Evolutionary conservation across 1,284 basidiomycete genomes (phyloP).

Genomic region (Ganoderma lucidum): DNA sequence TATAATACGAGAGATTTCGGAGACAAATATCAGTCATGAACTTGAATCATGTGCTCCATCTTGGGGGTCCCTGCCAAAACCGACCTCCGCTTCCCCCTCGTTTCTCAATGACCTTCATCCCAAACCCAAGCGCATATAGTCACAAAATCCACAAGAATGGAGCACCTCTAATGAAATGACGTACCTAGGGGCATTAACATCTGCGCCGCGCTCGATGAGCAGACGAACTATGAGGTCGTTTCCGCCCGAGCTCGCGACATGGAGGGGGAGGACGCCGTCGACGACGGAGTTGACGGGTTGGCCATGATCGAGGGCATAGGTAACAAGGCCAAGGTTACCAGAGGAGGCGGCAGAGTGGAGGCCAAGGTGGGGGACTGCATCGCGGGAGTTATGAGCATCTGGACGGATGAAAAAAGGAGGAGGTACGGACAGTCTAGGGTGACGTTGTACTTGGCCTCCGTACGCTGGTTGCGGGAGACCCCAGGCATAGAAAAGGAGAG

Average conservation of each 20-base stretch:
- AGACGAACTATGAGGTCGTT: slow-evolving; percentile 85
- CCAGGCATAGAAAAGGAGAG: slow-evolving; percentile 39
- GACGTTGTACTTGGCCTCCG: slow-evolving; percentile 81
- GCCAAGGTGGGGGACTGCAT: slow-evolving; percentile 82
- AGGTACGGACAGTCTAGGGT: slow-evolving; percentile 73
- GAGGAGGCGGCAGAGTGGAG: slow-evolving; percentile 90
- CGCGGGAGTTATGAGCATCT: background rate
- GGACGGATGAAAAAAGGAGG: slow-evolving; percentile 1
- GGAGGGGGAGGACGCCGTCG: slow-evolving; percentile 91
- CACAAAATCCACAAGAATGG: background rate
- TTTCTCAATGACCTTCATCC: background rate
- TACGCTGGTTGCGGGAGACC: slow-evolving; percentile 45
- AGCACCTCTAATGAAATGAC: slow-evolving; percentile 18
- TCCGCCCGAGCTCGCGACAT: slow-evolving; percentile 90
- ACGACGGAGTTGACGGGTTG: slow-evolving; percentile 94
- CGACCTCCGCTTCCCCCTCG: background rate
- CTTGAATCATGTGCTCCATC: background rate
- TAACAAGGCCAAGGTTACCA: slow-evolving; percentile 88
- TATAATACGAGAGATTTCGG: slow-evolving; percentile 5
- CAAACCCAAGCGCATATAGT: background rate
- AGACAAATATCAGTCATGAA: slow-evolving; percentile 6
- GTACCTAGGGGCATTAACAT: slow-evolving; percentile 90
- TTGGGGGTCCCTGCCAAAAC: background rate
- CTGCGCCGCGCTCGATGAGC: slow-evolving; percentile 89
- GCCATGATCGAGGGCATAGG: slow-evolving; percentile 90